Conservation (phyloP, 1,284 basidiomycete genomes). For the Kalmanozyma brasiliensis region DNA sequence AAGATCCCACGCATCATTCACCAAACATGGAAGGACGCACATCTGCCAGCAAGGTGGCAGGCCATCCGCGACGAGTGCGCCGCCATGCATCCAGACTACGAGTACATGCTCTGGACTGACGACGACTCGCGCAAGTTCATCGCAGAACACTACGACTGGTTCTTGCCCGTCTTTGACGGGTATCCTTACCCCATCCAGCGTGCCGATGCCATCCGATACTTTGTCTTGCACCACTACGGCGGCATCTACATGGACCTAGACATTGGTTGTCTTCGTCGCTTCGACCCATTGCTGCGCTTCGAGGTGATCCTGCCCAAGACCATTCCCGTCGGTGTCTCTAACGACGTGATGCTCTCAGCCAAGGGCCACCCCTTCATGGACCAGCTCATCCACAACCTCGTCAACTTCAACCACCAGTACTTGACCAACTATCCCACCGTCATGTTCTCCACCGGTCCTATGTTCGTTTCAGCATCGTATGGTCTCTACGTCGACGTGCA, state of each 20-base stretch:
- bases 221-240: constrained; percentile 90
- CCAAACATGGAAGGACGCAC: constrained; percentile 97
- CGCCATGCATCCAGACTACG: constrained; percentile 79
- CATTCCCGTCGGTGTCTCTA: constrained; percentile 86
- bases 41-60: constrained; percentile 84
- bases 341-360: constrained; percentile 94
- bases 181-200: constrained; percentile 96
- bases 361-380: constrained; percentile 88
- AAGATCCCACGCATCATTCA: constrained; percentile 90
- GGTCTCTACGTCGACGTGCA: constrained; percentile 70
- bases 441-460: constrained; percentile 94
- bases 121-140: constrained; percentile 89
- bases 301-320: constrained; percentile 92
- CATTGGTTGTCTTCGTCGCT: constrained; percentile 88
- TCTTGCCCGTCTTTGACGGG: constrained; percentile 88
- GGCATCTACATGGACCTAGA: constrained; percentile 97
- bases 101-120: constrained; percentile 98
- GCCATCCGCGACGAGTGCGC: constrained; percentile 68
- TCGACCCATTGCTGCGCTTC: constrained; percentile 88
- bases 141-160: constrained; percentile 86
- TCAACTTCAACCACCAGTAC: constrained; percentile 92
- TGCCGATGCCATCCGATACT: constrained; percentile 97
- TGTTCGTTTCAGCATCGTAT: constrained; percentile 68
- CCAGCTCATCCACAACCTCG: constrained; percentile 87
- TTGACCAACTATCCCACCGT: constrained; percentile 97